Evolutionary conservation across 306 rosid species (phyloP).

Genomic region (Carpinus fangiana): DNA sequence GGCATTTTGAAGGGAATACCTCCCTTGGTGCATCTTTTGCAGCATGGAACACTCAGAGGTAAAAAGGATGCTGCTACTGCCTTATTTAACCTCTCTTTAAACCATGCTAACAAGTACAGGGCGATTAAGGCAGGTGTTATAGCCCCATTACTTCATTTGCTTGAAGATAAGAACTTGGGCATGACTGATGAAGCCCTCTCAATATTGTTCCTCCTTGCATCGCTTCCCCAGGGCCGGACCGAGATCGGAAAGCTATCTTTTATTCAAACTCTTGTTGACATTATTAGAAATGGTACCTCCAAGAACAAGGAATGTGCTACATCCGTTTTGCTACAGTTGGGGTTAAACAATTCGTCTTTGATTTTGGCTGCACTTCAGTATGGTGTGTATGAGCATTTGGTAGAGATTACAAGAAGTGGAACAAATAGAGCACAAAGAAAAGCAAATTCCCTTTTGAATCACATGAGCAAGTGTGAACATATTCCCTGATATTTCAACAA

Average conservation of each 20-base stretch:
- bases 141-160: conserved; percentile 55
- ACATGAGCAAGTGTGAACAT: conserved; percentile 72
- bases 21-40: conserved; percentile 63
- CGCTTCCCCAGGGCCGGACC: conserved; percentile 56
- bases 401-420: conserved; percentile 61
- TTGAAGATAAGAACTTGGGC: conserved; percentile 54
- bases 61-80: conserved; percentile 88
- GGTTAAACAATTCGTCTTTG: conserved; percentile 55
- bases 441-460: conserved; percentile 71
- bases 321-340: conserved; percentile 71
- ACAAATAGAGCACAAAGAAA: conserved; percentile 84
- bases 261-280: conserved; percentile 63
- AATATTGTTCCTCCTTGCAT: conserved; percentile 62
- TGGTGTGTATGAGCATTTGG: conserved; percentile 74
- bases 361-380: conserved; percentile 71
- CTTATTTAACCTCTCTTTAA: conserved; percentile 64
- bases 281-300: conserved; percentile 58
- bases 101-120: conserved; percentile 59
- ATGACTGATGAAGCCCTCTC: conserved; percentile 92
- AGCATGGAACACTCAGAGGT: conserved; percentile 66
- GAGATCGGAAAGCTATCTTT: conserved; percentile 68
- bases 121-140: conserved; percentile 73
- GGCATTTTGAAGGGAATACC: conserved; percentile 63
- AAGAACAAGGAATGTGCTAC: conserved; percentile 93
- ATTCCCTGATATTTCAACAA: conserved; percentile 34